Evolutionary conservation across 176 grass and related monocot species (phyloP), one percentile per base, ranked within the genome.

Genomic region (Avena insularis): DNA sequence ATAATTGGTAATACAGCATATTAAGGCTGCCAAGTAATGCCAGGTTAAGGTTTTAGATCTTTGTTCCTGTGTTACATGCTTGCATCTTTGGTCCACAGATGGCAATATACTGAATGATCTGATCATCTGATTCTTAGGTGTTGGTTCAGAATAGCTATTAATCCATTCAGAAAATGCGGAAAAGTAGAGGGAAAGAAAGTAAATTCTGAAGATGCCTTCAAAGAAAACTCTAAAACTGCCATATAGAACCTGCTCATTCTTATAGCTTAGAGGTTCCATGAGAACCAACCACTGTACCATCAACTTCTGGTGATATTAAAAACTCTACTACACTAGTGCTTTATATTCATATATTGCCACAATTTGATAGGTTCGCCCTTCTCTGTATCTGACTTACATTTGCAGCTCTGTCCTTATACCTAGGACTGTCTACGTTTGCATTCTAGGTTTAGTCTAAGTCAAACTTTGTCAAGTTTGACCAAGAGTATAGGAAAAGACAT

Each of bases 221-320:
- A 70, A 21, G 63, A 12, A 20, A 84, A 75, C 63, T 84, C 7
- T 56, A n/a, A 9, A 85, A 76, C 64, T 66, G 54, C 12, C 12
- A 68, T 76, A 81, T 12, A 23, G 35, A 88, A 79, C 43, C 31
- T 84, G 40, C 8, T 38, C 35, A 71, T 40, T 63, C 9, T 83
- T 70, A 33, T 71, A 84, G 45, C 29, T 84, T 89, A 63, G 75
- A 62, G 72, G 56, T 54, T 36, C 75, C 35, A 79, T 73, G 65
- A 72, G 64, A 72, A 55, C 1, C 29, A 62, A 55, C 1, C 29
- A 70, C 2, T 77, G 17, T 63, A 78, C 35, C 2, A 57, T 54
- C 45, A 79, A 20, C 65, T 65, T 40, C 4, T 45, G 9, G 51
- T 63, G 33, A 85, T 84, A 21, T 59, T 70, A 10, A 40, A 76